Conservation (phyloP, 805 yeast species). For the Grigorovia yakushimaensis region DNA sequence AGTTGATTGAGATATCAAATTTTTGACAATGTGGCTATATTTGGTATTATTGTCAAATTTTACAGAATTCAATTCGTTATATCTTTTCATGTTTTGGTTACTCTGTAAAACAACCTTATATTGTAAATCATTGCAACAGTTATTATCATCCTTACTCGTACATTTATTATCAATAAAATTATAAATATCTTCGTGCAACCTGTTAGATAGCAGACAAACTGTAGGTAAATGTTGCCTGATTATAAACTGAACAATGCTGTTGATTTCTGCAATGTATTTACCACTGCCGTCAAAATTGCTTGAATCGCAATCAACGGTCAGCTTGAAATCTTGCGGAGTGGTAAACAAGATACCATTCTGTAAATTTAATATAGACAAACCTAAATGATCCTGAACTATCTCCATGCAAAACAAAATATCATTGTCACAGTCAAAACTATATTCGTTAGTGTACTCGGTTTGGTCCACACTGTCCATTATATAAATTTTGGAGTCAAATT, state of each 20-base stretch:
- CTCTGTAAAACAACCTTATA: constrained; percentile 10
- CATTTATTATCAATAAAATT: constrained; percentile 6
- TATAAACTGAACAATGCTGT: constrained; percentile 8
- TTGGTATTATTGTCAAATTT: neutral
- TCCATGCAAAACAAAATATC: constrained; percentile 12
- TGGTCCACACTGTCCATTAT: no score
- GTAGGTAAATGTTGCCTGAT: constrained; percentile 12
- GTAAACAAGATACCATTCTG: constrained; percentile 5
- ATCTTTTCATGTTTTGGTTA: constrained; percentile 5
- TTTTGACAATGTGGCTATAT: neutral
- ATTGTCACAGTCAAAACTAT: constrained; percentile 5
- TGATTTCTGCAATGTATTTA: constrained; percentile 9
- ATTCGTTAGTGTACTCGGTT: neutral
- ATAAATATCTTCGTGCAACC: constrained; percentile 9
- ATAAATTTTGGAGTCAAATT: neutral
- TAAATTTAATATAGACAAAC: constrained; percentile 12
- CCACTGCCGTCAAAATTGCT: neutral
- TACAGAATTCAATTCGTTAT: constrained; percentile 1
- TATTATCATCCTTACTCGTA: neutral
- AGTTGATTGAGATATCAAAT: constrained; percentile 1
- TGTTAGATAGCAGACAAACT: constrained; percentile 13
- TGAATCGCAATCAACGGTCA: neutral
- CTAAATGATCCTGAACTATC: constrained; percentile 2
- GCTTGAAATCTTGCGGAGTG: constrained; percentile 11
- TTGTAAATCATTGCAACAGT: neutral